phyloP scores from a whole-genome alignment of 805 yeast species.

The Yamadazyma philogaea region DNA sequence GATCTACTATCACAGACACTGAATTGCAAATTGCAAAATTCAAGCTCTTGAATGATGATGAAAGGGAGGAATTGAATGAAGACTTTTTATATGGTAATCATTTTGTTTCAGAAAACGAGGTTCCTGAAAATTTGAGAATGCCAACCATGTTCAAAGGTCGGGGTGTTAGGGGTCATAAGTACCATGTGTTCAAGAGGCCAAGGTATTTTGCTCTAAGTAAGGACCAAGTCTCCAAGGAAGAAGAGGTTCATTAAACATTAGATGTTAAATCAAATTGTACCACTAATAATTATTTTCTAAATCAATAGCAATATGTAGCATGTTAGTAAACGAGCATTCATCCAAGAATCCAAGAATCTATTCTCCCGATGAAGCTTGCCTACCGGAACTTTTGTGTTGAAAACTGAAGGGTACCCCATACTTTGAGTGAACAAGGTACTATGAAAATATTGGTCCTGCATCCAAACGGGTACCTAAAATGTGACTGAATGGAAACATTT shows the following conservation, averaged over 20 bases:
- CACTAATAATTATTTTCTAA: too few relatives aligned
- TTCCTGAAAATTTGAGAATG: constrained; percentile 64
- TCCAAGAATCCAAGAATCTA: too few relatives aligned
- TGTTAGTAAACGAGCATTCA: too few relatives aligned
- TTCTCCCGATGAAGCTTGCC: too few relatives aligned
- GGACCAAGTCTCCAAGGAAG: constrained; percentile 3
- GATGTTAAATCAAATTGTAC: background rate
- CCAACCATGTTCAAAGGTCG: constrained; percentile 80
- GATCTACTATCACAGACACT: constrained; percentile 94
- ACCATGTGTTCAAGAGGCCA: constrained; percentile 94
- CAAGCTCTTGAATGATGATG: constrained; percentile 47
- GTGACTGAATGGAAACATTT: too few relatives aligned
- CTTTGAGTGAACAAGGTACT: too few relatives aligned
- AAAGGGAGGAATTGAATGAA: constrained; percentile 27
- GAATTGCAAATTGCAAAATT: constrained; percentile 95
- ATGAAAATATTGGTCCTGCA: too few relatives aligned
- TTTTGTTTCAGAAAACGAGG: constrained; percentile 52
- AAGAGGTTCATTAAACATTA: background rate
- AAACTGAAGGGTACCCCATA: too few relatives aligned
- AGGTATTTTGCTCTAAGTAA: constrained; percentile 55
- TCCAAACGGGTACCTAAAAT: too few relatives aligned
- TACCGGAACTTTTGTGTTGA: too few relatives aligned
- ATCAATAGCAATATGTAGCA: too few relatives aligned
- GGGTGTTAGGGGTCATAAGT: constrained; percentile 90
- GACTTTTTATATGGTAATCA: constrained; percentile 53